phyloP scores from a whole-genome alignment of 2,329 filamentous ascomycete genomes.

The Calonectria naviculata region DNA sequence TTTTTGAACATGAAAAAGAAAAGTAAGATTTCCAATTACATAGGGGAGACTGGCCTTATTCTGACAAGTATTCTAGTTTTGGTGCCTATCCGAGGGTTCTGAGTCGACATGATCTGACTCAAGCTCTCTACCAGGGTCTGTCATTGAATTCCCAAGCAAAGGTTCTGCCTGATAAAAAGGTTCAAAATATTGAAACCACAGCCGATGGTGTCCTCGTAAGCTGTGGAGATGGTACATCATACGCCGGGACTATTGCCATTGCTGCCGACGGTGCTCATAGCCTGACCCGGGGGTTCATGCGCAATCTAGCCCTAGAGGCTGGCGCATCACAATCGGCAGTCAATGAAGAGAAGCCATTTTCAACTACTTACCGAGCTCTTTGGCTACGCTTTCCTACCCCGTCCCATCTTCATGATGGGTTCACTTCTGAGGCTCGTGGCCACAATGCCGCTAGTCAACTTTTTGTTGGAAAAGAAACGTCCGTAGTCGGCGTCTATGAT shows the following conservation, averaged over 20 bases:
- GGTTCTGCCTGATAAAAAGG: slow-evolving; percentile 40
- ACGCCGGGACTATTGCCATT: slow-evolving; percentile 49
- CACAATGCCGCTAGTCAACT: slow-evolving; percentile 28
- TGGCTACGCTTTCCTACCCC: slow-evolving; percentile 47
- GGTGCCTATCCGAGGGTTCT: slow-evolving; percentile 43
- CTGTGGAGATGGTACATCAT: slow-evolving; percentile 46
- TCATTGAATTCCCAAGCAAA: slow-evolving; percentile 38
- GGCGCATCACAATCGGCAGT: slow-evolving; percentile 11
- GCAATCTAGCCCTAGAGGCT: slow-evolving; percentile 39
- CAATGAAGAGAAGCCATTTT: slow-evolving; percentile 44
- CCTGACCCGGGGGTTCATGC: slow-evolving; percentile 47
- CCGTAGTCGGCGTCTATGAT: slow-evolving; percentile 32
- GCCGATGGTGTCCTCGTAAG: slow-evolving; percentile 41
- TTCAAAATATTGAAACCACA: slow-evolving; percentile 34
- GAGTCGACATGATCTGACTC: slow-evolving; percentile 49
- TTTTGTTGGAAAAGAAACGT: slow-evolving; percentile 27
- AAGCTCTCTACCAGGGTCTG: slow-evolving; percentile 45
- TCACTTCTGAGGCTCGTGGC: slow-evolving; percentile 45
- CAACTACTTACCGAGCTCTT: slow-evolving; percentile 45
- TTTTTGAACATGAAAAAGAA: slow-evolving; percentile 36
- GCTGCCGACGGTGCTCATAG: slow-evolving; percentile 58
- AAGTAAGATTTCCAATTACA: slow-evolving; percentile 31
- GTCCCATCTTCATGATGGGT: slow-evolving; percentile 31
- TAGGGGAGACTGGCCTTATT: accelerated
- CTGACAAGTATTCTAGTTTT: slow-evolving; percentile 30